Evolutionary conservation across 2,329 filamentous ascomycete species (phyloP), one percentile per base, ranked within the genome.

Genomic region (Aphanocladium album): DNA sequence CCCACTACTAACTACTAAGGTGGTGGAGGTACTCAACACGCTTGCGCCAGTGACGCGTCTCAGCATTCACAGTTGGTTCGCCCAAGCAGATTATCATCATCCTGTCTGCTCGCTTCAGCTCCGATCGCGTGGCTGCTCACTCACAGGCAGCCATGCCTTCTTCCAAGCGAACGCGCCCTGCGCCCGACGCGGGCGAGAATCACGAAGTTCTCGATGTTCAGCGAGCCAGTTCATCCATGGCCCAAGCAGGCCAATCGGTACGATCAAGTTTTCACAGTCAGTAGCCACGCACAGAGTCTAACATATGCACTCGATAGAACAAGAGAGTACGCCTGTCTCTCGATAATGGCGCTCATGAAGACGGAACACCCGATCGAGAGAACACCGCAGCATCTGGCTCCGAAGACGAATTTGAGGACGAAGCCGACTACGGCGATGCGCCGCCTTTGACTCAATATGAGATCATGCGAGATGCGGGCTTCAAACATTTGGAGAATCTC

Each of bases 401-500:
- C 55, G 66, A 69, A 45, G 73, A 75, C 12, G 55, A 51, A 19
- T 70, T 70, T 12, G 70, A 72, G n/a, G 66, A 67, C 12, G 68
- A 71, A 4, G 72, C 72, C 25, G 70, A 72, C 50, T 62, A 67
- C 27, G 52, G 63, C 60, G 57, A 71, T 19, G 70, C 76, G 0
- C 81, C 79, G 0, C 75, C 80, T 1, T 79, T 79, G 46, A 86
- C 84, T 0, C 85, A 88, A 63, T 88, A 88, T 69, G 85, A 88
- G 64, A 69, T 81, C 11, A 77, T 84, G 73, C 79, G 85, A 61
- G 85, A 88, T 70, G 77, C 77, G 49, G 80, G 80, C 54, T 88
- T 85, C 63, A 76, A 75, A 54, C 84, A 88, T 68, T 72, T 88
- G 5, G 73, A 79, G 30, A 72, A 87, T 60, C 76, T 79, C 39